phyloP scores from a whole-genome alignment of 176 grass and related monocot species.

The Zoysia pacifica region DNA sequence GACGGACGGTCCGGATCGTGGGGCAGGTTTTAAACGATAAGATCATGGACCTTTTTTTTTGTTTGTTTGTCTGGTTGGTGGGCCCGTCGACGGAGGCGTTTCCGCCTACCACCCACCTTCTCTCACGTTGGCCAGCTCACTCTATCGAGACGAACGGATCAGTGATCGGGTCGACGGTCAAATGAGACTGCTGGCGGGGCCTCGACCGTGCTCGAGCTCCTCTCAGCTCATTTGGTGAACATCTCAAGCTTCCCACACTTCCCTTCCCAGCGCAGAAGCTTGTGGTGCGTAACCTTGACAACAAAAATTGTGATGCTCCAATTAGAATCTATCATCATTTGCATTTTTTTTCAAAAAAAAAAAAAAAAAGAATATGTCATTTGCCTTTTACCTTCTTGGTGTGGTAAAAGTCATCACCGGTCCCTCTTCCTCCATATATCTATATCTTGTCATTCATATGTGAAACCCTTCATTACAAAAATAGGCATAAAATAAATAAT shows the following conservation, averaged over 20 bases:
- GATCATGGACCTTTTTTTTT: background rate
- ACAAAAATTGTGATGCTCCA: no score
- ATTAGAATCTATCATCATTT: no score
- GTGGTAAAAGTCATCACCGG: no score
- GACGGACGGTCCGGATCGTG: conserved; percentile 27
- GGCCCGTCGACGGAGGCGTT: background rate
- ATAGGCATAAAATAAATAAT: no score
- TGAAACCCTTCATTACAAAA: background rate
- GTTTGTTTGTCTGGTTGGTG: background rate
- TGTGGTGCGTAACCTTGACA: background rate
- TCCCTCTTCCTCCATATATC: background rate
- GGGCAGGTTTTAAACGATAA: no score
- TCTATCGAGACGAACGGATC: background rate
- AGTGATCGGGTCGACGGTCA: conserved; percentile 23
- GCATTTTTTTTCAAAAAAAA: no score
- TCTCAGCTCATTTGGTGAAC: background rate
- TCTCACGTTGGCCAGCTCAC: conserved; percentile 28
- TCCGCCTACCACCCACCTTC: background rate
- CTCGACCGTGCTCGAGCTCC: background rate
- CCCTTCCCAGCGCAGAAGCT: background rate
- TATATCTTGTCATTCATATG: no score
- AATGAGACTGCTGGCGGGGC: conserved; percentile 1
- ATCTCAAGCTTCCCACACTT: background rate
- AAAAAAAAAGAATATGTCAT: no score
- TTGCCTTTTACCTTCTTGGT: no score